phyloP scores from a whole-genome alignment of 805 yeast genomes.

The Wickerhamiella domercqiae region DNA sequence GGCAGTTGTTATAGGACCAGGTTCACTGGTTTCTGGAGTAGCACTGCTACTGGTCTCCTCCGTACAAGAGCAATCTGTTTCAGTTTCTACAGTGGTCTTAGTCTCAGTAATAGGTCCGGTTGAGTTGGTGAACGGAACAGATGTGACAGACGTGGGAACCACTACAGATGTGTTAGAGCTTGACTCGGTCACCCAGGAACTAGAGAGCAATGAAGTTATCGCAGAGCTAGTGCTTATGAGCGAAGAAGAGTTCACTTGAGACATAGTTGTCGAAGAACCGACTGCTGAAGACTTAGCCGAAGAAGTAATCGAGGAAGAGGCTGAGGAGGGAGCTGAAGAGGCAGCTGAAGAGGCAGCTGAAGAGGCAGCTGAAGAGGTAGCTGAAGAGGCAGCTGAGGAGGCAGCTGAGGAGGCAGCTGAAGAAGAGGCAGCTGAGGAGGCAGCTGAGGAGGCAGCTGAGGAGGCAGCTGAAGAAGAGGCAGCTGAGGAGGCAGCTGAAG shows the following conservation, averaged over 20 bases:
- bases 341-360: neutral
- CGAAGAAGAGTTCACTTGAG: neutral
- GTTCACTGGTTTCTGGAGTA: too few species aligned
- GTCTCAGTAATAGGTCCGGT: neutral
- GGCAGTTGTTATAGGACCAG: too few species aligned
- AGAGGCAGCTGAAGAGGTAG: neutral
- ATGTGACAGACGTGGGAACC: too few species aligned
- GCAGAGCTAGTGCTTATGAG: too few species aligned
- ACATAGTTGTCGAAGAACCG: neutral
- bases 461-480: slow-evolving; percentile 1
- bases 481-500: neutral
- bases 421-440: neutral
- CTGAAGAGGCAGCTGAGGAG: slow-evolving; percentile 1
- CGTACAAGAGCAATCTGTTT: neutral
- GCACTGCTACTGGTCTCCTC: neutral
- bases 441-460: neutral
- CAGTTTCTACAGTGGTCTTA: neutral
- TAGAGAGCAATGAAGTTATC: too few species aligned
- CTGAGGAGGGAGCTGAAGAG: neutral
- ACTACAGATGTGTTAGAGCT: too few species aligned
- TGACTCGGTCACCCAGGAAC: too few species aligned
- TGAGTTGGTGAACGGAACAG: neutral
- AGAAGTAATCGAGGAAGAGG: neutral
- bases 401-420: slow-evolving; percentile 2
- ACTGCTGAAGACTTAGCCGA: neutral